These are phyloP conservation scores for Turritis glabra DNA, from an alignment of 345 rosid species.

Conservation along the genomic window DNA sequence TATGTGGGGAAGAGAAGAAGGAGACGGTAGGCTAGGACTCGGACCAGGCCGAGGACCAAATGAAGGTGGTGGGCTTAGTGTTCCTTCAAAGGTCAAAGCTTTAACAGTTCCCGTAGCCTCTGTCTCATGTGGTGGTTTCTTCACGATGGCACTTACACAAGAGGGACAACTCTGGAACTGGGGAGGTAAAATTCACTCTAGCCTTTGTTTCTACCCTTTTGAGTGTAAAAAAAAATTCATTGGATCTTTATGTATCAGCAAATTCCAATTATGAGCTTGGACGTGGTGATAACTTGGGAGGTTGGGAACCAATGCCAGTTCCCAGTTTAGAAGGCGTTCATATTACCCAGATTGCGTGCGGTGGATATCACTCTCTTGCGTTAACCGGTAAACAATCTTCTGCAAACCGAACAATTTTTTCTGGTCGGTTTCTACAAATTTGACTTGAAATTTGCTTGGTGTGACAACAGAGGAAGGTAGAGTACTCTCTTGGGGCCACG, in stretches of 20 bases:
- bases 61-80: conserved; percentile 88
- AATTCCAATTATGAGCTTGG: conserved; percentile 95
- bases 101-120: conserved; percentile 65
- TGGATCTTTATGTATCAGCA: conserved; percentile 45
- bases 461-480: conserved; percentile 67
- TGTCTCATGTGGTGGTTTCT: conserved; percentile 90
- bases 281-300: conserved; percentile 77
- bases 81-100: conserved; percentile 79
- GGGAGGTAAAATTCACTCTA: conserved; percentile 57
- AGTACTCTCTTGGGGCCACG: conserved; percentile 94
- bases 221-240: background rate
- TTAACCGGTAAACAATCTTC: conserved; percentile 61
- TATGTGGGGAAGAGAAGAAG: conserved; percentile 97
- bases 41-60: conserved; percentile 93
- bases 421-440: background rate
- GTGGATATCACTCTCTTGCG: conserved; percentile 95
- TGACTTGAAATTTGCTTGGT: conserved; percentile 21
- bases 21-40: conserved; percentile 92
- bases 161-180: conserved; percentile 91
- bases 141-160: conserved; percentile 71
- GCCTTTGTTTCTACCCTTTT: background rate
- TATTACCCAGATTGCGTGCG: conserved; percentile 72
- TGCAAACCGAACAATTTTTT: background rate
- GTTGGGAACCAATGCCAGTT: conserved; percentile 81
- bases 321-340: conserved; percentile 58